Evolutionary conservation across 495 filamentous ascomycete genomes (phyloP).

Genomic region (Annulohypoxylon nitens): DNA sequence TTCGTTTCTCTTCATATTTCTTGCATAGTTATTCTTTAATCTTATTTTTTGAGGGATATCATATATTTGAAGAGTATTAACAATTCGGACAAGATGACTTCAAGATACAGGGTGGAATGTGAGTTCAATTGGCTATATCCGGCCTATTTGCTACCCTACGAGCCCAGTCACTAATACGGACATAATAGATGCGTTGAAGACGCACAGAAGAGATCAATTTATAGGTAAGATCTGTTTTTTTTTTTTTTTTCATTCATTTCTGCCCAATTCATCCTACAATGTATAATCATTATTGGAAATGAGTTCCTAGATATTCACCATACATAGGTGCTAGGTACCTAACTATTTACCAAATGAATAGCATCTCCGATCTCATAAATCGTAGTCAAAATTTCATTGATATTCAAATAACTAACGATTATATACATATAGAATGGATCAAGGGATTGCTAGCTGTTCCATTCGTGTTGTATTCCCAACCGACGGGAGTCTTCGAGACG

Average conservation of each 20-base stretch:
- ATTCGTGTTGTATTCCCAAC: conserved; percentile 96
- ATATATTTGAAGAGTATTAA: conserved; percentile 12
- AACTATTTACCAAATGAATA: conserved; percentile 1
- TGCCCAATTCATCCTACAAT: conserved; percentile 17
- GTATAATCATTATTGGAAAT: conserved; percentile 16
- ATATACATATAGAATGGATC: conserved; percentile 68
- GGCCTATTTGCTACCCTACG: conserved; percentile 9
- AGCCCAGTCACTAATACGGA: conserved; percentile 36
- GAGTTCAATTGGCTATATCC: conserved; percentile 44
- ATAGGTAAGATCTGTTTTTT: conserved; percentile 63
- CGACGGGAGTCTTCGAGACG: conserved; percentile 81
- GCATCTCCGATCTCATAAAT: conserved; percentile 13
- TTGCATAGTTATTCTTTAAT: conserved; percentile 9
- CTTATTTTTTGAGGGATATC: neutral
- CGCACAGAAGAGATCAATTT: conserved; percentile 87
- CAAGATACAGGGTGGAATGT: conserved; percentile 93
- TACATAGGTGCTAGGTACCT: conserved; percentile 11
- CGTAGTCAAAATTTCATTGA: conserved; percentile 15
- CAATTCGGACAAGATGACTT: conserved; percentile 73
- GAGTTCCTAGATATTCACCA: conserved; percentile 1
- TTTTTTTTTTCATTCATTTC: neutral
- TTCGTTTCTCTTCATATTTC: conserved; percentile 27
- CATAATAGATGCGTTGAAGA: conserved; percentile 83
- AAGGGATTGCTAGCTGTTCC: conserved; percentile 94
- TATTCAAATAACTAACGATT: conserved; percentile 25